phyloP scores from a whole-genome alignment of 2,329 filamentous ascomycete genomes.

The Neonectria ditissima region DNA sequence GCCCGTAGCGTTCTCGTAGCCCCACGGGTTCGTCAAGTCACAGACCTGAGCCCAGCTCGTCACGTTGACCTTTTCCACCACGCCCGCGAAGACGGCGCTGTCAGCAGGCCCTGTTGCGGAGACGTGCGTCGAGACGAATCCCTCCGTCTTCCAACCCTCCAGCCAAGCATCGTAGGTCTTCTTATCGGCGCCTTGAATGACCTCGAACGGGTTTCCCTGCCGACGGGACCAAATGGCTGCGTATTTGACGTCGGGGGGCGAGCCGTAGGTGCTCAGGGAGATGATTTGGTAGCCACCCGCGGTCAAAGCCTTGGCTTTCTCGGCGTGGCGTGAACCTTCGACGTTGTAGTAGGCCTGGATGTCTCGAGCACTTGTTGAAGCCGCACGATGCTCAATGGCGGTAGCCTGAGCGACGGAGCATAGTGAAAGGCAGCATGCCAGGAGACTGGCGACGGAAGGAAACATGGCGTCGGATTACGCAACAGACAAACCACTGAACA shows the following conservation, averaged over 20 bases:
- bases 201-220: constrained; percentile 2
- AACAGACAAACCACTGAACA: background rate
- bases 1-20: constrained; percentile 7
- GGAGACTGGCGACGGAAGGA: background rate
- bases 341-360: constrained; percentile 25
- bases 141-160: background rate
- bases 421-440: constrained; percentile 3
- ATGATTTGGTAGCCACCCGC: constrained; percentile 19
- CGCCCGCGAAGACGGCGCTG: constrained; percentile 16
- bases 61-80: constrained; percentile 1
- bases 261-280: constrained; percentile 33
- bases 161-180: constrained; percentile 29
- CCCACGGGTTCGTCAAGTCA: constrained; percentile 9
- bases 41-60: constrained; percentile 29
- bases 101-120: constrained; percentile 28
- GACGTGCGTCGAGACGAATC: constrained; percentile 22
- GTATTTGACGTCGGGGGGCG: constrained; percentile 23
- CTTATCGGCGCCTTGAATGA: constrained; percentile 15
- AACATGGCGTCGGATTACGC: background rate
- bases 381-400: background rate
- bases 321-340: background rate
- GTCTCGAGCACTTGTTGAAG: background rate
- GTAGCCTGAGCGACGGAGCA: background rate
- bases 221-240: constrained; percentile 28
- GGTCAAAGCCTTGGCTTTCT: background rate